These are phyloP conservation scores for Ascochyta clinopodiicola DNA, from an alignment of 2,329 filamentous ascomycete genomes.

Conservation along the genomic window DNA sequence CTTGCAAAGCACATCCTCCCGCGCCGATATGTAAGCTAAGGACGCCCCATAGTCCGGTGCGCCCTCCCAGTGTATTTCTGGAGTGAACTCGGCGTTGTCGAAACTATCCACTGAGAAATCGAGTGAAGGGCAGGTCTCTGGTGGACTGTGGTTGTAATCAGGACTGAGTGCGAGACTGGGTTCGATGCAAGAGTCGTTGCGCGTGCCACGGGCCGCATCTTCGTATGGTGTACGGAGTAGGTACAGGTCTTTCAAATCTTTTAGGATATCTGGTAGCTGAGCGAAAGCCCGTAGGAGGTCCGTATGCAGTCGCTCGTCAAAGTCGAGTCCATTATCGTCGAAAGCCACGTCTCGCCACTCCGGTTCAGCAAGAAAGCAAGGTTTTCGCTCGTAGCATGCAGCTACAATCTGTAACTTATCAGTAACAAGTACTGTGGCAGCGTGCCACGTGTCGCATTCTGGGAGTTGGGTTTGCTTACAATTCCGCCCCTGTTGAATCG, in stretches of 20 bases:
- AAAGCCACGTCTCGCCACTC: constrained; percentile 45
- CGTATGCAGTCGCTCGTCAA: constrained; percentile 37
- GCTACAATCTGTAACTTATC: constrained; percentile 36
- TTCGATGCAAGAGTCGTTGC: constrained; percentile 9
- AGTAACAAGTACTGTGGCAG: not conserved
- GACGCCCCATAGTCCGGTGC: not conserved
- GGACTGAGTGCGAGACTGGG: constrained; percentile 11
- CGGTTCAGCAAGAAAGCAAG: constrained; percentile 39
- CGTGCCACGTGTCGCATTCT: not conserved
- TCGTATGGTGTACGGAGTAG: constrained; percentile 2
- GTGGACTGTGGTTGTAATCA: constrained; percentile 12
- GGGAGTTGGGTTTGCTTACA: constrained; percentile 24
- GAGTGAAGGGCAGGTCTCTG: constrained; percentile 29
- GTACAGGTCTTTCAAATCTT: constrained; percentile 33
- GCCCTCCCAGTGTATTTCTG: constrained; percentile 19
- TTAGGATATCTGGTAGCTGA: constrained; percentile 35
- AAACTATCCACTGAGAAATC: constrained; percentile 28
- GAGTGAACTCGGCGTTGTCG: constrained; percentile 23
- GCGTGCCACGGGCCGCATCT: not conserved
- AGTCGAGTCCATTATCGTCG: constrained; percentile 35
- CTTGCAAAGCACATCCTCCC: constrained; percentile 28
- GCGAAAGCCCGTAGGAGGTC: constrained; percentile 39
- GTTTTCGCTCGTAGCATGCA: constrained; percentile 39
- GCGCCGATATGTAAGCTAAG: constrained; percentile 14
- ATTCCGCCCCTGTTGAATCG: constrained; percentile 41